These are phyloP conservation scores for Pythium oligandrum DNA, from an alignment of 352 stramenopile species.

Conservation along the genomic window DNA sequence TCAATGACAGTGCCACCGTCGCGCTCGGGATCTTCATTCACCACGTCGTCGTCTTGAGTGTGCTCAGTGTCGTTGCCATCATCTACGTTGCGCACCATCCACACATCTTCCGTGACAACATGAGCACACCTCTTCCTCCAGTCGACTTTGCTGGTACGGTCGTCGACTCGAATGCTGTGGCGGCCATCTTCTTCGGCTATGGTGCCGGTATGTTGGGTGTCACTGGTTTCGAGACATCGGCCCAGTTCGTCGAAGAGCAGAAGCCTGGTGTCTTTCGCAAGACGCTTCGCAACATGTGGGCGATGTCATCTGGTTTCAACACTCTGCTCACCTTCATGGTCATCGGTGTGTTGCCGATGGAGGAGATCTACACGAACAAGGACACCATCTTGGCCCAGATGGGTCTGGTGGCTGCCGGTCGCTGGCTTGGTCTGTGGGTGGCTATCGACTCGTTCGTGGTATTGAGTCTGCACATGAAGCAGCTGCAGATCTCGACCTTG, in stretches of 20 bases:
- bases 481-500: conserved; percentile 19
- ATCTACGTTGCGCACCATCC: conserved; percentile 59
- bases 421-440: conserved; percentile 26
- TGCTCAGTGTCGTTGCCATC: conserved; percentile 41
- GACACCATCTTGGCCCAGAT: conserved; percentile 70
- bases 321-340: conserved; percentile 54
- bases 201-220: conserved; percentile 81
- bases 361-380: conserved; percentile 48
- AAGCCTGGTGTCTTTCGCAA: conserved; percentile 66
- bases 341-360: conserved; percentile 73
- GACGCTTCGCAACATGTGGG: conserved; percentile 79
- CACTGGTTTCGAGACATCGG: conserved; percentile 83
- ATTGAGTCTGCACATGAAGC: conserved; percentile 38
- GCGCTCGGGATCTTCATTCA: conserved; percentile 81
- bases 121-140: conserved; percentile 37
- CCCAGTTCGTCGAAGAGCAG: conserved; percentile 88
- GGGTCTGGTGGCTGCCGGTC: conserved; percentile 25
- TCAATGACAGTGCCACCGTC: conserved; percentile 70
- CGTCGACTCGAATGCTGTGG: conserved; percentile 32
- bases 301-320: conserved; percentile 82
- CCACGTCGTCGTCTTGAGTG: conserved; percentile 61
- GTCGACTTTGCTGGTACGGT: conserved; percentile 49
- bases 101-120: conserved; percentile 59
- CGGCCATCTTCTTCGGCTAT: conserved; percentile 69
- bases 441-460: conserved; percentile 75